These are phyloP conservation scores for Physocladia obscura DNA, from an alignment of 192 early-diverging fungal genomes.

Conservation along the genomic window DNA sequence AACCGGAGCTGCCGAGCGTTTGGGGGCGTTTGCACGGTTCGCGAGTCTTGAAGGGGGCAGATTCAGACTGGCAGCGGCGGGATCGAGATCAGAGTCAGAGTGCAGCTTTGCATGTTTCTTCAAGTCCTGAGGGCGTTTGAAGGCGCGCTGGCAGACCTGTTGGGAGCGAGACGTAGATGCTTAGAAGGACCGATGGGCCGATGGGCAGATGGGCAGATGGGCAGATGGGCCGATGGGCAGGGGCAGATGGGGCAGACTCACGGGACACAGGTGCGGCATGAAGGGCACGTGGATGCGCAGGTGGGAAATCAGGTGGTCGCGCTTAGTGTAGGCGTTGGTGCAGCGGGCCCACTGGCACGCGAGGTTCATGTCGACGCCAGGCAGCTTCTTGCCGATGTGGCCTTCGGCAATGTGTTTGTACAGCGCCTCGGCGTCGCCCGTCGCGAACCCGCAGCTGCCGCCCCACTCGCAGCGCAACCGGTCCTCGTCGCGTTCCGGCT, in stretches of 20 bases:
- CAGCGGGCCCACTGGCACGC: conserved; percentile 88
- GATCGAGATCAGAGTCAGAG: conserved; percentile 33
- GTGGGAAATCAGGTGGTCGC: conserved; percentile 98
- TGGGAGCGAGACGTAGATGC: neutral
- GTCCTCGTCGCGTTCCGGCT: conserved; percentile 13
- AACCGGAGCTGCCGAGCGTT: neutral
- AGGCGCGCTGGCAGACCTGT: conserved; percentile 74
- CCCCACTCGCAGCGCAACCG: conserved; percentile 31
- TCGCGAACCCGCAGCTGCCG: conserved; percentile 35
- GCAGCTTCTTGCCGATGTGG: conserved; percentile 83
- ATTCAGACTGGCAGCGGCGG: neutral
- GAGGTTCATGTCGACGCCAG: conserved; percentile 83
- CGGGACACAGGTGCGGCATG: conserved; percentile 83
- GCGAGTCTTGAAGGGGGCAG: neutral
- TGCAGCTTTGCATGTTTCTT: conserved; percentile 92
- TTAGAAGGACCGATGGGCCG: neutral
- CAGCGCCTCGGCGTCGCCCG: conserved; percentile 78
- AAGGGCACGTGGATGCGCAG: conserved; percentile 88
- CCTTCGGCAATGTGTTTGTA: conserved; percentile 83
- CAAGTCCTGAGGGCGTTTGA: conserved; percentile 94
- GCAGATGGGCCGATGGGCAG: neutral
- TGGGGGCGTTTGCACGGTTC: neutral
- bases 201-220: neutral
- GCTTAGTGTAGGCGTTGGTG: conserved; percentile 68
- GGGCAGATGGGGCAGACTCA: conserved; percentile 30